These are phyloP conservation scores for Coemansia sp. DNA, from an alignment of 192 early-diverging fungal genomes.

Conservation along the genomic window DNA sequence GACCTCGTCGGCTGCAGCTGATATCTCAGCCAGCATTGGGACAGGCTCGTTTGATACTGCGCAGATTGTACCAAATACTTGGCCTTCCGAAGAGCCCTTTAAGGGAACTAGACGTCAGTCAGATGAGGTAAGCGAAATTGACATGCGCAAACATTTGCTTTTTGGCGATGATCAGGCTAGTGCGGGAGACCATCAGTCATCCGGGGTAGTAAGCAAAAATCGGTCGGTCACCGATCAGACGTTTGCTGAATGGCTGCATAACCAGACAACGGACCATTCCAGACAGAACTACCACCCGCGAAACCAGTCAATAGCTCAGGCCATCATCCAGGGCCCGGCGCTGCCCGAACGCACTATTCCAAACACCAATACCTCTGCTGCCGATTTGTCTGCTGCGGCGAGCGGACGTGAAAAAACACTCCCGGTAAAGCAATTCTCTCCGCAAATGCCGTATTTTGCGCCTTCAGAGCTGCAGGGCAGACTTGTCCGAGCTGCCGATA, in stretches of 20 bases:
- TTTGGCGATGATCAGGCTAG: slow-evolving; percentile 8
- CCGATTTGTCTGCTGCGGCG: not conserved
- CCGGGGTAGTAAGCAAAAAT: slow-evolving; percentile 1
- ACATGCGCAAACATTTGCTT: slow-evolving; percentile 39
- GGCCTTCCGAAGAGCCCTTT: slow-evolving; percentile 9
- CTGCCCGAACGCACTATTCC: not conserved
- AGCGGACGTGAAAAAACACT: not conserved
- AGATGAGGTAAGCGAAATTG: slow-evolving; percentile 49
- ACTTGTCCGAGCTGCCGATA: not conserved
- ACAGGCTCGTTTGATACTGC: slow-evolving; percentile 31
- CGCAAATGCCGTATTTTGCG: not conserved
- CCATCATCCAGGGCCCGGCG: slow-evolving; percentile 10
- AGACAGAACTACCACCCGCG: not conserved
- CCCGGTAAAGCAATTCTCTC: not conserved
- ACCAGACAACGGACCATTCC: slow-evolving; percentile 11
- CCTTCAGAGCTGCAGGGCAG: not conserved
- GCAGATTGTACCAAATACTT: slow-evolving; percentile 12
- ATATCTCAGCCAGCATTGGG: slow-evolving; percentile 10
- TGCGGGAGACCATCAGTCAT: not conserved
- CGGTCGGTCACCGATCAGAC: slow-evolving; percentile 3
- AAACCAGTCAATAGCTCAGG: slow-evolving; percentile 9
- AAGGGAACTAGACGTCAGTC: slow-evolving; percentile 11
- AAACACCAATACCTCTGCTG: not conserved
- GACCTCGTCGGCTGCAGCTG: slow-evolving; percentile 3
- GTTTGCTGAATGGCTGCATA: slow-evolving; percentile 28